phyloP scores from a whole-genome alignment of 305 asterid genomes.

The Coffea humblotiana region DNA sequence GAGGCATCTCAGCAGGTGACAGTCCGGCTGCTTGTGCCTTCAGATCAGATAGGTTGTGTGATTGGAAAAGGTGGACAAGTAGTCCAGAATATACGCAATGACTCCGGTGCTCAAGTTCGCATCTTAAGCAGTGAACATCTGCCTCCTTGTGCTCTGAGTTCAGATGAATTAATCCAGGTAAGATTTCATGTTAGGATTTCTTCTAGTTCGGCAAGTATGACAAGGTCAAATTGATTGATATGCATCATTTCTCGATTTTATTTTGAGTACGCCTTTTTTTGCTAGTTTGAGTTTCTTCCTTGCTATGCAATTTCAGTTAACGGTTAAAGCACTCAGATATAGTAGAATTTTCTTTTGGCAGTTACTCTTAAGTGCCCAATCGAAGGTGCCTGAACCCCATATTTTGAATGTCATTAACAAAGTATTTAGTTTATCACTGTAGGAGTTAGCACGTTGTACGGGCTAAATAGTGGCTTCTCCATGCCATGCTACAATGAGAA shows the following conservation, averaged over 20 bases:
- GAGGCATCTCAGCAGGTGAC: conserved; percentile 56
- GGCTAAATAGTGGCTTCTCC: neutral
- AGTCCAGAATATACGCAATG: conserved; percentile 46
- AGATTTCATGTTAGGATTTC: neutral
- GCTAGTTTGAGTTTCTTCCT: neutral
- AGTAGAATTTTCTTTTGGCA: neutral
- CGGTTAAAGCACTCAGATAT: neutral
- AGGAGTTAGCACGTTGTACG: neutral
- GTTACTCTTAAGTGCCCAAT: neutral
- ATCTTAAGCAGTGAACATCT: conserved; percentile 74
- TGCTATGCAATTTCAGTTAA: neutral
- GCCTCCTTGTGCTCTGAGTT: conserved; percentile 84
- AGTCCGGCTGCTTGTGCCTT: conserved; percentile 74
- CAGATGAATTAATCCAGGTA: conserved; percentile 67
- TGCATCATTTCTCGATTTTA: neutral
- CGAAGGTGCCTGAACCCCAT: neutral
- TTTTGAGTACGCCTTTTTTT: neutral
- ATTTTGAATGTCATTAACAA: too few relatives aligned
- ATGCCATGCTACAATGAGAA: neutral
- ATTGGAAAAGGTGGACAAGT: conserved; percentile 61
- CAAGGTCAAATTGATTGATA: neutral
- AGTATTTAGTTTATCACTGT: neutral
- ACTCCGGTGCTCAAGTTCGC: conserved; percentile 65
- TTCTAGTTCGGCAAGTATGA: neutral
- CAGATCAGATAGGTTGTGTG: conserved; percentile 82